Percentiles rank a stretch among this genome's conserved stretches.
Conservation (phyloP, 1,139 yeast genomes). For the Kluyveromyces marxianus region DNA sequence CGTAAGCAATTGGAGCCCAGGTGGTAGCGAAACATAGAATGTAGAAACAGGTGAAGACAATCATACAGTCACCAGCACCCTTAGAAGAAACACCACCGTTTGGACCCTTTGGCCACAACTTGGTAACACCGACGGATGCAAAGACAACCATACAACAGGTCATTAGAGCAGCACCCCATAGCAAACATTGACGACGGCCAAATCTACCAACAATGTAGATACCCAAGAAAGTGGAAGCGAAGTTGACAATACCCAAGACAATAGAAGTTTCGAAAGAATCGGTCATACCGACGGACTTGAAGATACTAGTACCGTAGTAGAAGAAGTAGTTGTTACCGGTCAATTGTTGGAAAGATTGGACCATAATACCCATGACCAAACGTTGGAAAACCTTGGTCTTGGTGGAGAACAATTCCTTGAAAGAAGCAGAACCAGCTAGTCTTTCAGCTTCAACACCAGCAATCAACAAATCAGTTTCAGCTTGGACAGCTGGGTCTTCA, state of each 20-base stretch:
- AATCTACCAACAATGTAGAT: conserved; percentile 52
- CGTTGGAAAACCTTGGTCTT: conserved; percentile 60
- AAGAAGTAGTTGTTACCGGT: conserved; percentile 69
- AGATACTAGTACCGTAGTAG: conserved; percentile 65
- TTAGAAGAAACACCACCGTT: conserved; percentile 26
- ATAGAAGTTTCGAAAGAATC: conserved; percentile 67
- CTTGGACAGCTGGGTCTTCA: conserved; percentile 50
- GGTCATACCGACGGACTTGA: conserved; percentile 58
- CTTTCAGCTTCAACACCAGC: conserved; percentile 60
- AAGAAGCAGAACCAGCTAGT: conserved; percentile 52
- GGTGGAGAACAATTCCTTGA: conserved; percentile 56
- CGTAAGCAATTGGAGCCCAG: conserved; percentile 77
- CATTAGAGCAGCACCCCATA: conserved; percentile 55
- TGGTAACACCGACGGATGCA: conserved; percentile 54
- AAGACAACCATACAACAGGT: conserved; percentile 49
- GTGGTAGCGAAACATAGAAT: conserved; percentile 75
- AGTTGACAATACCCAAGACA: conserved; percentile 63
- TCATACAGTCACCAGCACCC: conserved; percentile 69
- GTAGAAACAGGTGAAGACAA: conserved; percentile 69
- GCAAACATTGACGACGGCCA: conserved; percentile 56
- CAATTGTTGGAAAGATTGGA: conserved; percentile 66
- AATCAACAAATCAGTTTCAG: conserved; percentile 52
- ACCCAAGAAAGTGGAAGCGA: conserved; percentile 59
- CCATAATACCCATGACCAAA: conserved; percentile 52
- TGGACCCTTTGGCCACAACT: conserved; percentile 44